Conservation (phyloP, 768 basidiomycete genomes). For the Hygrophorus pudorinus region DNA sequence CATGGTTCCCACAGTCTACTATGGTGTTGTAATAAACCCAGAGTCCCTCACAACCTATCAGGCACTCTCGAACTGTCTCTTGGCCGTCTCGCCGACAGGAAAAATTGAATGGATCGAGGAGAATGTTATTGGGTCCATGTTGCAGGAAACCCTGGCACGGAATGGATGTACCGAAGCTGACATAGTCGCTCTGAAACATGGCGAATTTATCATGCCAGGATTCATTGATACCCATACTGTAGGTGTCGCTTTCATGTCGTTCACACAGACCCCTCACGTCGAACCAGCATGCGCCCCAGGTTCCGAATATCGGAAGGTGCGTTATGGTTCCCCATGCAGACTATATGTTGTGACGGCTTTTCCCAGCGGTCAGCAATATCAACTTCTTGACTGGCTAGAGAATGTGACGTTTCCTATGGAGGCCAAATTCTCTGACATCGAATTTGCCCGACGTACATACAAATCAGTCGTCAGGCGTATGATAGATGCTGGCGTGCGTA, state of each 20-base stretch:
- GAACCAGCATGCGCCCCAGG: constrained; percentile 68
- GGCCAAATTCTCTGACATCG: constrained; percentile 55
- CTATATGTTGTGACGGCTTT: neutral
- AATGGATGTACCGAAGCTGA: constrained; percentile 40
- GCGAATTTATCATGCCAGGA: constrained; percentile 76
- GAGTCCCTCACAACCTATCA: constrained; percentile 22
- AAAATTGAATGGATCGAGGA: constrained; percentile 65
- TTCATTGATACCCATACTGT: constrained; percentile 91
- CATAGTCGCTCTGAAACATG: constrained; percentile 32
- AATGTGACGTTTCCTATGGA: constrained; percentile 86
- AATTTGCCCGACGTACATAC: constrained; percentile 66
- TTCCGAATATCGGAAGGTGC: constrained; percentile 61
- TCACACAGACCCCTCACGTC: neutral
- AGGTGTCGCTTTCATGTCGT: constrained; percentile 16
- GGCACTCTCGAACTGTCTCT: constrained; percentile 33
- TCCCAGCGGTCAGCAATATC: constrained; percentile 68
- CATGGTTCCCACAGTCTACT: constrained; percentile 32
- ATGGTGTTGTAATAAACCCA: constrained; percentile 42
- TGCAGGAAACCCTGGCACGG: constrained; percentile 40
- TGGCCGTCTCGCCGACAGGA: constrained; percentile 39
- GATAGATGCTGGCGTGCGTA: constrained; percentile 66
- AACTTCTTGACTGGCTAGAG: constrained; percentile 84
- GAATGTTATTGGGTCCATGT: constrained; percentile 35
- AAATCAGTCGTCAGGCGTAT: constrained; percentile 58
- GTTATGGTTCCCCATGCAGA: constrained; percentile 10